phyloP scores from a whole-genome alignment of 139 green algal species.

The Volvox africanus region DNA sequence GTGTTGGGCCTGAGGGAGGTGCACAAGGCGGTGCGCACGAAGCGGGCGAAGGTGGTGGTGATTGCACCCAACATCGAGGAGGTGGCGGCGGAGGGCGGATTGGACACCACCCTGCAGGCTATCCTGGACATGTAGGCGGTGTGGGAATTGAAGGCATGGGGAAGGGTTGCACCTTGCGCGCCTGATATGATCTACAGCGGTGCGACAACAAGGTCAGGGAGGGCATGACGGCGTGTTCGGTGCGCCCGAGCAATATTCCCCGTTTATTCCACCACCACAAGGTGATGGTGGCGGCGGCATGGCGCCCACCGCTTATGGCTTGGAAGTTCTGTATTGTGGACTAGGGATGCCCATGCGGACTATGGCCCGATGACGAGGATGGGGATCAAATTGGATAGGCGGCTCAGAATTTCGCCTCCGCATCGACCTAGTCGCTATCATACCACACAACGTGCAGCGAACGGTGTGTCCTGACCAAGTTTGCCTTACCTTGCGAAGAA shows the following conservation, averaged over 20 bases:
- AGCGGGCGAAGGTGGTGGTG: slow-evolving; percentile 68
- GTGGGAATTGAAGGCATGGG: not conserved
- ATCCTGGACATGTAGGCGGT: slow-evolving; percentile 69
- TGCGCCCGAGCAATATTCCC: no score
- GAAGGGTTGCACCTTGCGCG: not conserved
- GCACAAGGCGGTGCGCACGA: slow-evolving; percentile 74
- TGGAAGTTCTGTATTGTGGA: no score
- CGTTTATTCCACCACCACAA: no score
- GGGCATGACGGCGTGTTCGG: not conserved
- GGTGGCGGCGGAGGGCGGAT: slow-evolving; percentile 66
- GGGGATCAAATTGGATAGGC: not conserved
- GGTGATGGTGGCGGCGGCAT: not conserved
- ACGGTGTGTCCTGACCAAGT: no score
- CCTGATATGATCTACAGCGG: not conserved
- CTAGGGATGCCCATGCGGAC: no score
- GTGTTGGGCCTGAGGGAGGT: slow-evolving; percentile 79
- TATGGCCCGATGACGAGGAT: not conserved
- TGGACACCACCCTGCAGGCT: slow-evolving; percentile 70
- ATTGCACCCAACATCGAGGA: slow-evolving; percentile 86
- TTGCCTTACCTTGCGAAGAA: no score
- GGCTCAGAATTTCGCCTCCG: not conserved
- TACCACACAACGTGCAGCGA: no score
- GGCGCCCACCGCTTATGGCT: no score
- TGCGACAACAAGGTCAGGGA: not conserved
- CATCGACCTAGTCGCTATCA: no score